phyloP scores from a whole-genome alignment of 1,139 yeast species.

The Eremothecium sinecaudum region DNA sequence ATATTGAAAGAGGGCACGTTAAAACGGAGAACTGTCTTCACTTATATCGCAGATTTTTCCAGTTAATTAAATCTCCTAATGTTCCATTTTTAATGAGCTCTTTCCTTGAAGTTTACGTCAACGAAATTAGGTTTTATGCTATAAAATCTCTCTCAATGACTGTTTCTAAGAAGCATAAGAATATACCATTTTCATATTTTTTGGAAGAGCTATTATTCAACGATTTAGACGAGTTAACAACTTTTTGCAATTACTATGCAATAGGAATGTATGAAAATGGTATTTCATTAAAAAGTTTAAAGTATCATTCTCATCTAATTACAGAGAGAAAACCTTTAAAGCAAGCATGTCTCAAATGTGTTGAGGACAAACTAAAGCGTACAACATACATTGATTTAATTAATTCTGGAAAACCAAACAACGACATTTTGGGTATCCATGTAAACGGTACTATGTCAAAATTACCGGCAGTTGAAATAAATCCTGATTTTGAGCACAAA shows the following conservation, averaged over 20 bases:
- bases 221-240: constrained; percentile 40
- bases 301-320: constrained; percentile 36
- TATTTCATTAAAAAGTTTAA: constrained; percentile 52
- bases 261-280: constrained; percentile 39
- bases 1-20: constrained; percentile 47
- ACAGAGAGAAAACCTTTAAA: constrained; percentile 39
- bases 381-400: constrained; percentile 26
- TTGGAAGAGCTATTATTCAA: constrained; percentile 58
- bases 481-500: background rate
- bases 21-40: constrained; percentile 55
- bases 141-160: constrained; percentile 59
- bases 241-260: constrained; percentile 58
- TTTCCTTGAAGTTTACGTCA: constrained; percentile 69
- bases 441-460: background rate
- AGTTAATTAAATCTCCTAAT: constrained; percentile 38
- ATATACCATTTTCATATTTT: constrained; percentile 45
- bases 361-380: constrained; percentile 41
- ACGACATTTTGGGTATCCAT: background rate
- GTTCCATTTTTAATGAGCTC: constrained; percentile 71
- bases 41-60: constrained; percentile 58
- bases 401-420: constrained; percentile 32
- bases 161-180: constrained; percentile 63
- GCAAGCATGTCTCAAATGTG: constrained; percentile 47
- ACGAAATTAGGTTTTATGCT: constrained; percentile 70
- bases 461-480: background rate